Percentiles rank a stretch among this genome's conserved stretches.
Evolutionary conservation across 345 rosid species (phyloP).

Genomic region (Psidium guajava): DNA sequence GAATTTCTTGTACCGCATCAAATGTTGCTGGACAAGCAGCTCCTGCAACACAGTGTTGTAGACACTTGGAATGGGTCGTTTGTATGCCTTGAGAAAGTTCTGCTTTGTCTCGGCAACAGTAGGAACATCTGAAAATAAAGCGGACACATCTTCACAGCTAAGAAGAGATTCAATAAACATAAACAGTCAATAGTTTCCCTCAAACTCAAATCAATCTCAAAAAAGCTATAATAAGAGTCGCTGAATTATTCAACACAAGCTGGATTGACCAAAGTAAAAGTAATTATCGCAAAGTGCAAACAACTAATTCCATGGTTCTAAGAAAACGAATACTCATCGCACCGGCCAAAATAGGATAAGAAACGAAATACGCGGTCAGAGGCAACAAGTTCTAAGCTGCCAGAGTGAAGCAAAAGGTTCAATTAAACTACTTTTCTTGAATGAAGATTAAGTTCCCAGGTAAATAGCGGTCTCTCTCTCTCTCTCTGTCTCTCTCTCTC

Average conservation of each 20-base stretch:
- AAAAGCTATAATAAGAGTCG: not conserved
- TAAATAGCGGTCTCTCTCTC: not conserved
- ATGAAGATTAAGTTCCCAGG: not conserved
- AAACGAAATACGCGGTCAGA: not conserved
- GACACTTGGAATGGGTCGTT: constrained; percentile 86
- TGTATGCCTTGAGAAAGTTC: constrained; percentile 69
- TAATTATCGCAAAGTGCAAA: not conserved
- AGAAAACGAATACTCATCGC: not conserved
- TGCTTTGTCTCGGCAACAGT: constrained; percentile 84
- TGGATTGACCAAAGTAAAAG: not conserved
- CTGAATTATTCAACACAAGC: not conserved
- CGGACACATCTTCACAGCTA: not conserved
- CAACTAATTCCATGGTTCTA: not conserved
- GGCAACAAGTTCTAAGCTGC: not conserved
- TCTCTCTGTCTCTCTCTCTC: not conserved
- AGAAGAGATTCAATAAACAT: not conserved
- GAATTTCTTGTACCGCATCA: constrained; percentile 80
- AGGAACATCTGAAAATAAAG: constrained; percentile 46
- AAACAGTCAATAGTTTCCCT: not conserved
- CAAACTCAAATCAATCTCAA: not conserved
- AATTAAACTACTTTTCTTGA: not conserved
- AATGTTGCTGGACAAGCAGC: constrained; percentile 90
- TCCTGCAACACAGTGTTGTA: constrained; percentile 85
- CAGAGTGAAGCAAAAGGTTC: not conserved
- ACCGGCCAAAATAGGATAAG: not conserved